phyloP scores from a whole-genome alignment of 2,329 filamentous ascomycete species.

The Exophiala calicioides region DNA sequence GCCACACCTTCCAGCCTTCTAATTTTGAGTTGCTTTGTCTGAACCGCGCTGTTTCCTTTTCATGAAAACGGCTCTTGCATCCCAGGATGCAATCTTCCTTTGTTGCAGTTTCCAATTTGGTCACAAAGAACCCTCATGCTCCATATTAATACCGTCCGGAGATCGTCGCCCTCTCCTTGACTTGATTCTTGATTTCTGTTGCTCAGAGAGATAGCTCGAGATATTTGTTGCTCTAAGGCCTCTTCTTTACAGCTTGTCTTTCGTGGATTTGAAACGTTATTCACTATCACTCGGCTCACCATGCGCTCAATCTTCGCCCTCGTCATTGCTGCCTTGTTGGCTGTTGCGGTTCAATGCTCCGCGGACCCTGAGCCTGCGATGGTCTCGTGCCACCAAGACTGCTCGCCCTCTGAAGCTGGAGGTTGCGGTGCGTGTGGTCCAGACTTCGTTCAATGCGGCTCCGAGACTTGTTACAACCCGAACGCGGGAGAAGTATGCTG shows the following conservation, averaged over 20 bases:
- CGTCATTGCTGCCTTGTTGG: slow-evolving; percentile 13
- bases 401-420: slow-evolving; percentile 6
- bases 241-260: slow-evolving; percentile 3
- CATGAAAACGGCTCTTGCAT: slow-evolving; percentile 15
- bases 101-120: slow-evolving; percentile 22
- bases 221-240: slow-evolving; percentile 11
- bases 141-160: slow-evolving; percentile 13
- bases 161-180: neutral
- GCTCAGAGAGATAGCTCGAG: slow-evolving; percentile 12
- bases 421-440: slow-evolving; percentile 16
- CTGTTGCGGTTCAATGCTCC: slow-evolving; percentile 9
- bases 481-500: slow-evolving; percentile 30
- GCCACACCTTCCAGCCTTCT: too few species aligned
- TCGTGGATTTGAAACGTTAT: slow-evolving; percentile 2
- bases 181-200: neutral
- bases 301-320: slow-evolving; percentile 21
- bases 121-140: slow-evolving; percentile 21
- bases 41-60: too few species aligned
- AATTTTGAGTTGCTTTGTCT: too few species aligned
- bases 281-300: neutral
- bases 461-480: slow-evolving; percentile 29
- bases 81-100: slow-evolving; percentile 17
- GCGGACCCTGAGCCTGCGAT: slow-evolving; percentile 1
- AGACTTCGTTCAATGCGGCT: slow-evolving; percentile 18
- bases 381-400: slow-evolving; percentile 5